Evolutionary conservation across 2,329 filamentous ascomycete genomes (phyloP).

Genomic region (Alternaria angustiovoidea): DNA sequence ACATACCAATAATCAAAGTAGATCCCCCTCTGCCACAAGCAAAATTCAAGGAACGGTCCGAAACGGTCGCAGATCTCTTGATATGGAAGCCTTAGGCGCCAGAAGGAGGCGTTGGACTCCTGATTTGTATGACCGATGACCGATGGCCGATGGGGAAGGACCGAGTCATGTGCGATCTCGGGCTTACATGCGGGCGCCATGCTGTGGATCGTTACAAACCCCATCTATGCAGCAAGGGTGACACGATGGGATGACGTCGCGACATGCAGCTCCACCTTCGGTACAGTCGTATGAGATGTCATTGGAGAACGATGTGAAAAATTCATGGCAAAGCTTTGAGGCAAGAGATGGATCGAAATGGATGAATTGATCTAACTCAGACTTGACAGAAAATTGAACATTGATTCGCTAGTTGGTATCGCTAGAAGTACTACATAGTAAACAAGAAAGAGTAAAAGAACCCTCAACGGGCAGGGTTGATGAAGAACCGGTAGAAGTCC

Average conservation of each 20-base stretch:
- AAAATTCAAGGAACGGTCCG: background rate
- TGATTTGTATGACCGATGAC: background rate
- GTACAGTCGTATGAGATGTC: background rate
- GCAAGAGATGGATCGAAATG: background rate
- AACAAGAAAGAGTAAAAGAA: background rate
- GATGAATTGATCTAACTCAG: background rate
- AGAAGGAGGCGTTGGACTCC: background rate
- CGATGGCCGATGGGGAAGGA: background rate
- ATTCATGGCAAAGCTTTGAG: background rate
- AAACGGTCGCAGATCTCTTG: background rate
- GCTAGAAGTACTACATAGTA: background rate
- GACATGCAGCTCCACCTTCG: background rate
- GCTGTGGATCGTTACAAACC: background rate
- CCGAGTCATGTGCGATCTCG: background rate
- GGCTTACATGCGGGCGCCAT: background rate
- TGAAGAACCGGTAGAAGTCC: background rate
- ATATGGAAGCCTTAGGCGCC: background rate
- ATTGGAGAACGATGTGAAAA: background rate
- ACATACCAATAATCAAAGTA: background rate
- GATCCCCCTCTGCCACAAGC: background rate
- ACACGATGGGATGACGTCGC: background rate
- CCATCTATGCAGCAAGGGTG: background rate
- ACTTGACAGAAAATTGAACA: background rate
- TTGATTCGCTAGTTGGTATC: background rate
- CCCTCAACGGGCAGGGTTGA: background rate